These are phyloP conservation scores for Trichoderma pleuroti DNA, from an alignment of 2,329 filamentous ascomycete genomes.

Conservation along the genomic window DNA sequence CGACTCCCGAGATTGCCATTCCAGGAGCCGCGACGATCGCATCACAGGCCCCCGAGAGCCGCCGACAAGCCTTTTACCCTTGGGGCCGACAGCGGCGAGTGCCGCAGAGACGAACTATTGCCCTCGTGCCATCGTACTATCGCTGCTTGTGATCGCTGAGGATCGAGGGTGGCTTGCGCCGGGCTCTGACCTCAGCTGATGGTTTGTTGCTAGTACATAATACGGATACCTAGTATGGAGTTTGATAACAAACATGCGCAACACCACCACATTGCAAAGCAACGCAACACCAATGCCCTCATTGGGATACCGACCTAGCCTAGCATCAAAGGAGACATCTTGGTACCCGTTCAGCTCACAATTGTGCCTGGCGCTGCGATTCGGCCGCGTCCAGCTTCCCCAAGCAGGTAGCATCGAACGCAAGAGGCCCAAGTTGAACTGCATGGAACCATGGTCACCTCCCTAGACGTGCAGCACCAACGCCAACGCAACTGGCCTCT, in stretches of 20 bases:
- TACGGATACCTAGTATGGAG: neutral
- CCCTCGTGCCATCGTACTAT: neutral
- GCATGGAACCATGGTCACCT: neutral
- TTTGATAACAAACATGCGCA: neutral
- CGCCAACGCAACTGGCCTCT: neutral
- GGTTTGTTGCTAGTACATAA: neutral
- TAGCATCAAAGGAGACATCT: neutral
- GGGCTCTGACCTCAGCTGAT: constrained; percentile 16
- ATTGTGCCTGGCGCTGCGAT: neutral
- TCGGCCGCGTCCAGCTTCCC: neutral
- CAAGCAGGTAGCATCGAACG: neutral
- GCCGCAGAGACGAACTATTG: neutral
- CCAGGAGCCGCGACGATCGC: constrained; percentile 11
- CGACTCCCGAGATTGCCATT: constrained; percentile 8
- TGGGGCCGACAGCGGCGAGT: neutral
- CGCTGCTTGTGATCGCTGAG: neutral
- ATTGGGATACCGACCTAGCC: neutral
- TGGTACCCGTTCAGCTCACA: neutral
- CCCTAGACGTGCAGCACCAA: neutral
- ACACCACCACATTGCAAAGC: neutral
- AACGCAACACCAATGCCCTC: neutral
- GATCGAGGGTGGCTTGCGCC: neutral
- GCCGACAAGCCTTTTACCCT: neutral
- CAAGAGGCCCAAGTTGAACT: neutral
- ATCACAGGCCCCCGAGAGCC: neutral